A percentile compares a stretch with the other conserved stretches of the same genome.
Conservation (phyloP, 345 rosid species). For the Aquilaria malaccensis region DNA sequence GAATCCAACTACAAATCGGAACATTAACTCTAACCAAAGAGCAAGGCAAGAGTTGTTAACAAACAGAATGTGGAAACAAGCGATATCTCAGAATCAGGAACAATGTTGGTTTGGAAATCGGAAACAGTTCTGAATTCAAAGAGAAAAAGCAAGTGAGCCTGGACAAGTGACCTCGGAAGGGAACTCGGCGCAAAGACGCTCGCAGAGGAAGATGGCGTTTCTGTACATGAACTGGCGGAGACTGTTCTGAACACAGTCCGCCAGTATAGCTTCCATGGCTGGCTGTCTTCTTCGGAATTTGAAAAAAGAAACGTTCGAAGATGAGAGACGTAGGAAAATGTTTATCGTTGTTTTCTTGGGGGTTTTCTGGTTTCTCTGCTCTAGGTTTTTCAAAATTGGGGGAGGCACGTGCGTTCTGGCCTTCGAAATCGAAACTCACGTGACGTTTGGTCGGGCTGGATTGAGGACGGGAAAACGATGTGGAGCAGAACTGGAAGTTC, state of each 20-base stretch:
- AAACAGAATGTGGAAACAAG: not conserved
- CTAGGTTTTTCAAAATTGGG: conserved; percentile 26
- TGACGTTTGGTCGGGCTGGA: conserved; percentile 11
- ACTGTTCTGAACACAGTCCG: conserved; percentile 74
- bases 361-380: not conserved
- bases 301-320: not conserved
- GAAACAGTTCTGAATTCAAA: too few relatives aligned
- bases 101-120: too few relatives aligned
- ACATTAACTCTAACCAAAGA: not conserved
- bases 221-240: conserved; percentile 75
- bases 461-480: too few relatives aligned
- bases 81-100: not conserved
- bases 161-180: conserved; percentile 70
- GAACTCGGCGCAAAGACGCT: conserved; percentile 97
- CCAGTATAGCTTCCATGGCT: conserved; percentile 84
- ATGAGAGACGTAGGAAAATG: conserved; percentile 8
- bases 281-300: conserved; percentile 18
- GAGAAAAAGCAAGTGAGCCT: too few relatives aligned
- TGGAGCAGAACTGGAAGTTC: too few relatives aligned
- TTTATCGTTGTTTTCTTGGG: conserved; percentile 8
- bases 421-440: conserved; percentile 27
- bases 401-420: conserved; percentile 31
- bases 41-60: not conserved
- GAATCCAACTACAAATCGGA: not conserved
- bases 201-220: conserved; percentile 94